Conservation (phyloP, 2,329 filamentous ascomycete genomes). For the Curvularia hawaiiensis region DNA sequence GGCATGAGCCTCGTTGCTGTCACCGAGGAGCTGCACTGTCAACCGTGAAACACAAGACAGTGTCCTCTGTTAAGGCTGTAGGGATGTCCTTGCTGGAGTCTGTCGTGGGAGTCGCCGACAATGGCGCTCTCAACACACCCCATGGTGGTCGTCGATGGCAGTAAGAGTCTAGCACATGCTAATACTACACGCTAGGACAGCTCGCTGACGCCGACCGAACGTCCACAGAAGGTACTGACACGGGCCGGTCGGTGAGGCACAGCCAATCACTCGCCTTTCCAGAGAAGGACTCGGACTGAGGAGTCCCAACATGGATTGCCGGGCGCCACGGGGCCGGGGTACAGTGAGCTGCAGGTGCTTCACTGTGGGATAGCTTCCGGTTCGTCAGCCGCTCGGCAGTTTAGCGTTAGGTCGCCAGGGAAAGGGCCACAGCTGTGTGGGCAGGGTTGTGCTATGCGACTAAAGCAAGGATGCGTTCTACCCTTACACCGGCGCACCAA, state of each 20-base stretch:
- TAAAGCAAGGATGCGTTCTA: not conserved
- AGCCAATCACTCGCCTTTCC: slow-evolving; percentile 1
- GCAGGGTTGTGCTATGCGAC: not conserved
- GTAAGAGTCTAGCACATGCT: slow-evolving; percentile 7
- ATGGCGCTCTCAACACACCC: not conserved
- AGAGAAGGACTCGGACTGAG: not conserved
- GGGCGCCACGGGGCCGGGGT: not conserved
- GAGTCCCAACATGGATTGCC: not conserved
- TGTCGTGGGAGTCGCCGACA: not conserved
- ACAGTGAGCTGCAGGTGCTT: slow-evolving; percentile 7
- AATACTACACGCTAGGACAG: slow-evolving; percentile 8
- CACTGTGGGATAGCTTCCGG: not conserved
- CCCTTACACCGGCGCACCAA: not conserved
- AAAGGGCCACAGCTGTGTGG: not conserved
- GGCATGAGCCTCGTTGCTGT: too few relatives aligned
- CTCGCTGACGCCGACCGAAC: not conserved
- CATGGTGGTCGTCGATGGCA: not conserved
- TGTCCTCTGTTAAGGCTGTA: not conserved
- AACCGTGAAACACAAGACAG: not conserved
- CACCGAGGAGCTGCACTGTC: not conserved
- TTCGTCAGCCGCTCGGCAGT: not conserved
- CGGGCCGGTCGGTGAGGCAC: slow-evolving; percentile 2
- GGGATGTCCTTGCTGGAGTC: not conserved
- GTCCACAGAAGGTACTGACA: slow-evolving; percentile 8
- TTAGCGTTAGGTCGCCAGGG: not conserved